phyloP scores from a whole-genome alignment of 352 stramenopile genomes.

The Phytopythium delawarense region DNA sequence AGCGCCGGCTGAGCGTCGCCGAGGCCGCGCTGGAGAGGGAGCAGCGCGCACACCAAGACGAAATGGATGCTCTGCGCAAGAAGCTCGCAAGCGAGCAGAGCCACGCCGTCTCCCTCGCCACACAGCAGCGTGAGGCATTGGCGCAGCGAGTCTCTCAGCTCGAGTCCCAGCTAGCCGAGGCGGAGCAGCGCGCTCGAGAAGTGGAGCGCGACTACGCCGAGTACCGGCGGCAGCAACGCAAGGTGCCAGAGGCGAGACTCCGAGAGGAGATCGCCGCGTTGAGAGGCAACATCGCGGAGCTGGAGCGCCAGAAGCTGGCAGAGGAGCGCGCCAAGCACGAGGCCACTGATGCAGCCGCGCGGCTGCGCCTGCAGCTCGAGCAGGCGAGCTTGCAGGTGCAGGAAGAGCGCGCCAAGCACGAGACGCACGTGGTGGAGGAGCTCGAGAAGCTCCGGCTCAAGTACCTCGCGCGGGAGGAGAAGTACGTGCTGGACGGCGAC shows the following conservation, averaged over 20 bases:
- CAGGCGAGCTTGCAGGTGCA: slow-evolving; percentile 45
- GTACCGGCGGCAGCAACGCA: slow-evolving; percentile 68
- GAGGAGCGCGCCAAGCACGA: slow-evolving; percentile 34
- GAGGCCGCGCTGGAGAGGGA: slow-evolving; percentile 55
- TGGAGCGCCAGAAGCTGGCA: slow-evolving; percentile 58
- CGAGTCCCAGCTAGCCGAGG: slow-evolving; percentile 35
- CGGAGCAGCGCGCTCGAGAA: slow-evolving; percentile 43
- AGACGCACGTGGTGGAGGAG: slow-evolving; percentile 53
- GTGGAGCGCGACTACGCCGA: slow-evolving; percentile 68
- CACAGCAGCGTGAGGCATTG: slow-evolving; percentile 50
- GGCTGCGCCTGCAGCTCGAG: slow-evolving; percentile 56
- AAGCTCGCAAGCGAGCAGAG: slow-evolving; percentile 61
- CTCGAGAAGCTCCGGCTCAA: slow-evolving; percentile 79
- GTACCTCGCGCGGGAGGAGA: slow-evolving; percentile 76
- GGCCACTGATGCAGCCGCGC: slow-evolving; percentile 27
- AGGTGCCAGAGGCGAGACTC: slow-evolving; percentile 60
- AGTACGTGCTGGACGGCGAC: slow-evolving; percentile 73
- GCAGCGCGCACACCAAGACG: slow-evolving; percentile 45
- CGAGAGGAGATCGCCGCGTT: slow-evolving; percentile 68
- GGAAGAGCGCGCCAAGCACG: slow-evolving; percentile 68
- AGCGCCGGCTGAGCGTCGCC: slow-evolving; percentile 49
- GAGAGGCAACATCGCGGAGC: slow-evolving; percentile 43
- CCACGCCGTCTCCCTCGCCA: slow-evolving; percentile 43
- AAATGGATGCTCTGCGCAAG: slow-evolving; percentile 50
- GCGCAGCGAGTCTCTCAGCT: slow-evolving; percentile 39